A percentile compares a stretch with the other conserved stretches of the same genome.
Conservation (phyloP, 2,329 filamentous ascomycete species). For the Ascosphaera aggregata region DNA sequence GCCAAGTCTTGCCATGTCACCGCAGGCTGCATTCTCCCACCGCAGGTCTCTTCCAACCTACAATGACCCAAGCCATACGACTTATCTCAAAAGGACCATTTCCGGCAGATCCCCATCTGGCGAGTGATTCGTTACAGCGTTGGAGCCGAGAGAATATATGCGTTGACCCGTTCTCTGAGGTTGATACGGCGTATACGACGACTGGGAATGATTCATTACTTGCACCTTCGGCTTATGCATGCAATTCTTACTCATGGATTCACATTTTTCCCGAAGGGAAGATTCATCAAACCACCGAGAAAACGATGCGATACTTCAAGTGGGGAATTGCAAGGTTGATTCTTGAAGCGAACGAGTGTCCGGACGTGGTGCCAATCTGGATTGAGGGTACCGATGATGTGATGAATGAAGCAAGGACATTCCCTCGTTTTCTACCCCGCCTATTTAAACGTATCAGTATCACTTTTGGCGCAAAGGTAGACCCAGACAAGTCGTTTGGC, state of each 20-base stretch:
- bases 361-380: conserved; percentile 83
- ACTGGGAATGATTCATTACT: conserved; percentile 28
- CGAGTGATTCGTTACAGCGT: conserved; percentile 12
- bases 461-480: conserved; percentile 56
- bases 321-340: conserved; percentile 88
- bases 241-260: conserved; percentile 57
- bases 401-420: conserved; percentile 65
- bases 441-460: conserved; percentile 45
- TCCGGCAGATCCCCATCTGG: conserved; percentile 23
- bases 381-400: conserved; percentile 71
- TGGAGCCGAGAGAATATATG: conserved; percentile 20
- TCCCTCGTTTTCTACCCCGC: conserved; percentile 61
- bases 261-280: conserved; percentile 93
- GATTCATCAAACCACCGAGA: conserved; percentile 64
- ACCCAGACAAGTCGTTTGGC: conserved; percentile 52
- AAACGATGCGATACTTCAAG: conserved; percentile 86
- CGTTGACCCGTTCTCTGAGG: conserved; percentile 23
- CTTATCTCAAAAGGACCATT: conserved; percentile 49
- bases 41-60: conserved; percentile 78
- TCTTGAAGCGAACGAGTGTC: conserved; percentile 66
- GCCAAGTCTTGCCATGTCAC: conserved; percentile 80
- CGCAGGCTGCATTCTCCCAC: conserved; percentile 51
- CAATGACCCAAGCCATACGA: conserved; percentile 63
- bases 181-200: conserved; percentile 18
- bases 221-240: conserved; percentile 47